These are phyloP conservation scores for Pseudoneurospora amorphoporcata DNA, from an alignment of 495 filamentous ascomycete species.

Conservation along the genomic window DNA sequence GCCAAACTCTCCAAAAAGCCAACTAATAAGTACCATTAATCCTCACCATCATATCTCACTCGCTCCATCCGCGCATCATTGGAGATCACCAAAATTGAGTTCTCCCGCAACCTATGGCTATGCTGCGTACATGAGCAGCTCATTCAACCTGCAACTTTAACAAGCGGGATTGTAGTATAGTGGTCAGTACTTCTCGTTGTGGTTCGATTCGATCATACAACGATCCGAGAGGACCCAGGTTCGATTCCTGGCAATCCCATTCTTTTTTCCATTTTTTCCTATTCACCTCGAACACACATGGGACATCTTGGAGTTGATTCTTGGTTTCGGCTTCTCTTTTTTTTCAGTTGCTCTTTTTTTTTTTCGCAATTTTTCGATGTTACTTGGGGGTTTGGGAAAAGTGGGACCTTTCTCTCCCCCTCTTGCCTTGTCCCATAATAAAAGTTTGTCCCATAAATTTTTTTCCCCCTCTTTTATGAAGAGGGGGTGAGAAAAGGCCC, in stretches of 20 bases:
- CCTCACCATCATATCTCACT: neutral
- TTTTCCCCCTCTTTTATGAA: no score
- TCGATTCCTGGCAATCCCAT: neutral
- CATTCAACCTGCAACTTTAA: neutral
- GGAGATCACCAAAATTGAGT: neutral
- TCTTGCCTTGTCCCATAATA: no score
- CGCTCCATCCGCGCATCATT: neutral
- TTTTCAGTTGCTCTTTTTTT: neutral
- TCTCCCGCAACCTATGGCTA: rapidly evolving
- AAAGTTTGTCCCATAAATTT: no score
- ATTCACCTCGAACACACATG: no score
- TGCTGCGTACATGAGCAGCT: neutral
- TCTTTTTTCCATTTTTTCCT: neutral
- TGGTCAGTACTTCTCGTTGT: neutral
- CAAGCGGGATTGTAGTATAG: neutral
- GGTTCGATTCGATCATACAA: neutral
- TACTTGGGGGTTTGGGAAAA: no score
- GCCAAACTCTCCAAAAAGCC: neutral
- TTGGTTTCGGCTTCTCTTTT: neutral
- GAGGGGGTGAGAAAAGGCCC: no score
- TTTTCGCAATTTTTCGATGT: no score
- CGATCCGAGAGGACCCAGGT: neutral
- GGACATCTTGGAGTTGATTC: no score
- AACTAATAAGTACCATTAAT: neutral
- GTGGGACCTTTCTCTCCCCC: no score